Evolutionary conservation across 2,329 filamentous ascomycete species (phyloP).

Genomic region (Fusarium chlamydosporum): DNA sequence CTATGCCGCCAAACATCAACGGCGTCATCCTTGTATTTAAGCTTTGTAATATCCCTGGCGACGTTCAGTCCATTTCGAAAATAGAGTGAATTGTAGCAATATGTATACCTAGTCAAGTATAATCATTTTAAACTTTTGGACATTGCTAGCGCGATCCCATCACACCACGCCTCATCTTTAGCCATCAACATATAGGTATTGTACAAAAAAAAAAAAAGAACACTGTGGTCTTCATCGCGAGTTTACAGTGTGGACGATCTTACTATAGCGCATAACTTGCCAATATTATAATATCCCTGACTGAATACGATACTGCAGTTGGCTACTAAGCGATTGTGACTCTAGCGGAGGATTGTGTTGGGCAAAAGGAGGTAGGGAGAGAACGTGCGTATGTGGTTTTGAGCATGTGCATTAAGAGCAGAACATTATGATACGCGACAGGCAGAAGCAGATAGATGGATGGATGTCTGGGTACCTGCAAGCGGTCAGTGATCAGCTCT

Average conservation of each 20-base stretch:
- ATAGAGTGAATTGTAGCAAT: too few relatives aligned
- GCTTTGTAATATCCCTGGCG: neutral
- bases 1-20: neutral
- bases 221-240: neutral
- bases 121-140: neutral
- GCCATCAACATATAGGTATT: too few relatives aligned
- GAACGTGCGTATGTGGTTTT: conserved; percentile 8
- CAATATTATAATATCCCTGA: neutral
- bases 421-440: conserved; percentile 27
- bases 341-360: conserved; percentile 1
- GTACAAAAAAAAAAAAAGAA: neutral
- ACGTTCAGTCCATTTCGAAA: neutral
- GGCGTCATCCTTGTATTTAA: neutral
- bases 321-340: conserved; percentile 18
- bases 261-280: conserved; percentile 1
- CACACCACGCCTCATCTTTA: too few relatives aligned
- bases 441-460: conserved; percentile 1
- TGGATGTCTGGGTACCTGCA: conserved; percentile 9
- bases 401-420: conserved; percentile 25
- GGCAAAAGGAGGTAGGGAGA: conserved; percentile 9
- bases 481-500: conserved; percentile 27
- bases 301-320: conserved; percentile 9
- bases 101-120: neutral
- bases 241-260: neutral
- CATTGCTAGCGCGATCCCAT: too few relatives aligned